Conservation (phyloP, 305 asterid species). For the Stenogyne calaminthoides region DNA sequence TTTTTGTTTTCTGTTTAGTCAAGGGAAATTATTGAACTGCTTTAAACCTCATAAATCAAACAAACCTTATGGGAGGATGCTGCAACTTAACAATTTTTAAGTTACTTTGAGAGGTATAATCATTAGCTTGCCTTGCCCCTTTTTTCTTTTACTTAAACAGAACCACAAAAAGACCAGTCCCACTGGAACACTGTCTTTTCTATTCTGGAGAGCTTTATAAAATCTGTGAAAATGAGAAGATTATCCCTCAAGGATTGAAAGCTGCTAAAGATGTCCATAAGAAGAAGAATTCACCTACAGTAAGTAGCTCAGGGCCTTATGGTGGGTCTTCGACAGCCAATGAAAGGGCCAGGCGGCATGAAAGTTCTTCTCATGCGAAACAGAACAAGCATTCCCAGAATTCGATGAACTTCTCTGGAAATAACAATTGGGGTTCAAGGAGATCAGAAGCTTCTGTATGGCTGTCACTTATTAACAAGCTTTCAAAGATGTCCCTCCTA, state of each 20-base stretch:
- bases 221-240: conserved; percentile 85
- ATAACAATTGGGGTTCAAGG: conserved; percentile 63
- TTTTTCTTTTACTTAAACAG: conserved; percentile 41
- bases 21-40: neutral
- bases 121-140: conserved; percentile 19
- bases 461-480: conserved; percentile 78
- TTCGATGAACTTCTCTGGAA: conserved; percentile 50
- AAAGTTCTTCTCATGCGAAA: conserved; percentile 56
- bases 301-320: conserved; percentile 50
- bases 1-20: neutral
- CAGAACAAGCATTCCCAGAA: conserved; percentile 74
- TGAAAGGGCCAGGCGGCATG: conserved; percentile 73
- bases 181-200: conserved; percentile 93
- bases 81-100: conserved; percentile 17
- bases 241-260: conserved; percentile 80
- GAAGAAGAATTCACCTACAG: conserved; percentile 52
- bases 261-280: conserved; percentile 80
- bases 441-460: conserved; percentile 90
- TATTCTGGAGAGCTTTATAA: conserved; percentile 91
- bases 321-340: conserved; percentile 57
- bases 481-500: conserved; percentile 76
- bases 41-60: neutral
- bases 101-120: neutral
- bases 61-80: conserved; percentile 17
- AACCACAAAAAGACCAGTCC: conserved; percentile 97